Conservation (phyloP, 169 alveolate species). For the Plasmodium inui region DNA sequence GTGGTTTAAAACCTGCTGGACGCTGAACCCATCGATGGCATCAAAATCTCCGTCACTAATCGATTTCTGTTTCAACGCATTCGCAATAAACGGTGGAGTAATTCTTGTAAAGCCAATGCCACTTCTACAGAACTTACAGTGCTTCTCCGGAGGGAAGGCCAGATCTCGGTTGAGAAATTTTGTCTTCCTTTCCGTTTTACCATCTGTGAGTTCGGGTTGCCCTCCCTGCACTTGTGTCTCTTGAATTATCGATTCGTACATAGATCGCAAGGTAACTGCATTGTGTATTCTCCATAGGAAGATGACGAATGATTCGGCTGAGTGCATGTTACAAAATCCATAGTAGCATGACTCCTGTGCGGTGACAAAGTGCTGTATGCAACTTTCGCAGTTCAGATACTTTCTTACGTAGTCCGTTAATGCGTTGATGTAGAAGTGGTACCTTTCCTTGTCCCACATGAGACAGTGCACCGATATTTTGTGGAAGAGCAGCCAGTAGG, state of each 20-base stretch:
- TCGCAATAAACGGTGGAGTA: not conserved
- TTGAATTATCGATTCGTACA: constrained; percentile 21
- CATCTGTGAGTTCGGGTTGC: not conserved
- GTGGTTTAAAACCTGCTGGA: constrained; percentile 5
- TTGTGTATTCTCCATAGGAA: constrained; percentile 72
- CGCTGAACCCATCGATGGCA: constrained; percentile 39
- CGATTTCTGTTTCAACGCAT: not conserved
- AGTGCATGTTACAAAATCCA: constrained; percentile 58
- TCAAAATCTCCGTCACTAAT: constrained; percentile 20
- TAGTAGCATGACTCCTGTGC: constrained; percentile 55
- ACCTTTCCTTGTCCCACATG: constrained; percentile 18
- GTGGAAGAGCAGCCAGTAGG: constrained; percentile 53
- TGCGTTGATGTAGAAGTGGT: constrained; percentile 5
- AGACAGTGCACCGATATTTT: constrained; percentile 46
- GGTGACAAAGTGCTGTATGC: constrained; percentile 35
- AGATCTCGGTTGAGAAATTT: constrained; percentile 33
- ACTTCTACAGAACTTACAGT: constrained; percentile 44
- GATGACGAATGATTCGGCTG: constrained; percentile 57
- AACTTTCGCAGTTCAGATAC: constrained; percentile 44
- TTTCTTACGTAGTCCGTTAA: constrained; percentile 42
- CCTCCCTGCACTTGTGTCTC: not conserved
- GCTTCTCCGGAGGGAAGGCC: constrained; percentile 37
- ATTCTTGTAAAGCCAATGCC: constrained; percentile 50
- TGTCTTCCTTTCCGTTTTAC: not conserved
- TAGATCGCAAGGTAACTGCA: constrained; percentile 41